These are phyloP conservation scores for Ganoderma lucidum DNA, from an alignment of 1,284 basidiomycete genomes.

Conservation along the genomic window DNA sequence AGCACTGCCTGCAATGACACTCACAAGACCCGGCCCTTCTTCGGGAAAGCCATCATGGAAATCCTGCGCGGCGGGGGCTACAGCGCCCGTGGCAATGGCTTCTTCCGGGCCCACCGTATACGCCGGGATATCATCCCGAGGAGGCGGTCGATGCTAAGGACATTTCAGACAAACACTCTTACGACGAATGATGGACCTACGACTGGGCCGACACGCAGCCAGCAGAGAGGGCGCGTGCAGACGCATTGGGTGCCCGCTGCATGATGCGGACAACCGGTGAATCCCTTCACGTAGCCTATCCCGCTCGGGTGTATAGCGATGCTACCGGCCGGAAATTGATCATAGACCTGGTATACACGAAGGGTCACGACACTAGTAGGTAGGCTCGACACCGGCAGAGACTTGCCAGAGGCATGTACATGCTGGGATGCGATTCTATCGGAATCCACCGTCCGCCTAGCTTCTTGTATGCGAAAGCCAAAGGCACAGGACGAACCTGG, in stretches of 20 bases:
- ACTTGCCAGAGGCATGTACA: background rate
- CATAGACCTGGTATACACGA: background rate
- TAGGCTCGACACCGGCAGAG: background rate
- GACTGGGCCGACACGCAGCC: background rate
- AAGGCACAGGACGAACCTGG: background rate
- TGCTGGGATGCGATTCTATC: background rate
- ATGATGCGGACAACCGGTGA: background rate
- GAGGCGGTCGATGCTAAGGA: background rate
- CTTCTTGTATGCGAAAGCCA: background rate
- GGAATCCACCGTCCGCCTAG: background rate
- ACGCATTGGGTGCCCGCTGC: background rate
- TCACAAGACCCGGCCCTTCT: no score
- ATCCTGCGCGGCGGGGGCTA: background rate
- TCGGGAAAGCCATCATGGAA: no score
- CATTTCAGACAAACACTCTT: background rate
- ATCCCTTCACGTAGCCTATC: background rate
- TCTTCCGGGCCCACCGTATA: background rate
- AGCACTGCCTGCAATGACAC: no score
- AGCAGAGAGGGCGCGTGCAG: background rate
- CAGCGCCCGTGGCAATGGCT: background rate
- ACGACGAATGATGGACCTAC: background rate
- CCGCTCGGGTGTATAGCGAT: background rate
- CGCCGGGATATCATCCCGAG: background rate
- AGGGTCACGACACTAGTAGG: background rate
- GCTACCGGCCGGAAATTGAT: background rate